A percentile compares a stretch with the other conserved stretches of the same genome.
Evolutionary conservation across 306 rosid species (phyloP).

Genomic region (Spatholobus suberectus): DNA sequence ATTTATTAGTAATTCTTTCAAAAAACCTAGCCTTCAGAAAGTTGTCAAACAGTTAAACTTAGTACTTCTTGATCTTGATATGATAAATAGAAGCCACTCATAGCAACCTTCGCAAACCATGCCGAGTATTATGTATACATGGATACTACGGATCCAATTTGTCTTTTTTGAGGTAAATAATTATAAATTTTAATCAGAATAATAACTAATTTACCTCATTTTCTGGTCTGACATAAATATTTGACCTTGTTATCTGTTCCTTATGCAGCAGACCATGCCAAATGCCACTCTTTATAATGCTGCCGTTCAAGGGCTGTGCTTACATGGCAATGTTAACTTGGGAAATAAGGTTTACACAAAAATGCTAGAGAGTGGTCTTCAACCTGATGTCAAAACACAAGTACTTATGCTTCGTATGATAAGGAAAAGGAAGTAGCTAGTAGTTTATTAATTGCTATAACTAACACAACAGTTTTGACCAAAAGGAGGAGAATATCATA

Average conservation of each 20-base stretch:
- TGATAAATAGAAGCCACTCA: conserved; percentile 9
- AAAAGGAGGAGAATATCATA: neutral
- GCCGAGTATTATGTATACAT: neutral
- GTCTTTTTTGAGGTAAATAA: neutral
- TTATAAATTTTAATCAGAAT: neutral
- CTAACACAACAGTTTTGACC: conserved; percentile 40
- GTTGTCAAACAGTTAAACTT: neutral
- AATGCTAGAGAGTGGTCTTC: conserved; percentile 65
- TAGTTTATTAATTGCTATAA: neutral
- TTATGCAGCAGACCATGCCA: conserved; percentile 56
- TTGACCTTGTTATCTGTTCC: conserved; percentile 34
- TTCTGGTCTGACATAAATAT: conserved; percentile 25
- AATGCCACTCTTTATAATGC: conserved; percentile 74
- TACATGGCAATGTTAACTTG: conserved; percentile 57
- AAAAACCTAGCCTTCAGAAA: neutral
- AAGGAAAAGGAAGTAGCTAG: conserved; percentile 46
- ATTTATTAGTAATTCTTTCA: neutral
- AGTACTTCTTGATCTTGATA: neutral
- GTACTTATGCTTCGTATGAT: conserved; percentile 61
- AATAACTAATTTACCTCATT: neutral
- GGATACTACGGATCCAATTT: conserved; percentile 18
- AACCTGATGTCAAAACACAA: conserved; percentile 79
- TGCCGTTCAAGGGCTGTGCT: conserved; percentile 84
- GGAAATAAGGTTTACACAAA: conserved; percentile 66
- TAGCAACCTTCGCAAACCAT: neutral